Conservation (phyloP, 352 stramenopile species). For the Globisporangium okanoganense region DNA sequence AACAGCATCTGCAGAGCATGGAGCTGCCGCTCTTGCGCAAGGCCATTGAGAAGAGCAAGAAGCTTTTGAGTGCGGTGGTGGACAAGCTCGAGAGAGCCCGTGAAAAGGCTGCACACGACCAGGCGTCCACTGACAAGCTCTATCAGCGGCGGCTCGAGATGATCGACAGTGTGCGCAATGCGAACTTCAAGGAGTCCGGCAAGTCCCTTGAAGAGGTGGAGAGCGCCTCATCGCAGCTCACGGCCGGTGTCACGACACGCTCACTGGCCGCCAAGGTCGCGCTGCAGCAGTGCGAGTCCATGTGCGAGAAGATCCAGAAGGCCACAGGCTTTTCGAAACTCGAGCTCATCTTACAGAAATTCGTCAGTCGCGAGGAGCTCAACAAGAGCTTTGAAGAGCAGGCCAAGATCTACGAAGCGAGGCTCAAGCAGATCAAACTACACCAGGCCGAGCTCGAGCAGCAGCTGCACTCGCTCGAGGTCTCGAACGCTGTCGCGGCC, state of each 20-base stretch:
- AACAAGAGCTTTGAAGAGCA: constrained; percentile 82
- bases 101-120: constrained; percentile 64
- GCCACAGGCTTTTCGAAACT: constrained; percentile 77
- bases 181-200: constrained; percentile 13
- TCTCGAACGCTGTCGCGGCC: constrained; percentile 44
- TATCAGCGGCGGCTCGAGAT: constrained; percentile 68
- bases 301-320: constrained; percentile 83
- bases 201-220: constrained; percentile 23
- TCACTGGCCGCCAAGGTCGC: constrained; percentile 69
- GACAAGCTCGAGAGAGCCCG: constrained; percentile 58
- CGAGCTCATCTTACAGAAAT: constrained; percentile 77
- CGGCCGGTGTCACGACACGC: constrained; percentile 34
- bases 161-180: constrained; percentile 58
- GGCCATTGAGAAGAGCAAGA: constrained; percentile 56
- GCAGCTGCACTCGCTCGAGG: constrained; percentile 59
- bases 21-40: constrained; percentile 53
- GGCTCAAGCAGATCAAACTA: constrained; percentile 78
- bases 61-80: constrained; percentile 56
- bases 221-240: constrained; percentile 21
- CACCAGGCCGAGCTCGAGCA: constrained; percentile 67
- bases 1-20: constrained; percentile 47
- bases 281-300: constrained; percentile 74
- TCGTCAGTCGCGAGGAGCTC: constrained; percentile 69
- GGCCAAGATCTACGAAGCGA: constrained; percentile 71
- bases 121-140: constrained; percentile 60